A percentile compares a stretch with the other conserved stretches of the same genome.
phyloP scores from a whole-genome alignment of 805 yeast species.

The Cephaloascus fragrans region DNA sequence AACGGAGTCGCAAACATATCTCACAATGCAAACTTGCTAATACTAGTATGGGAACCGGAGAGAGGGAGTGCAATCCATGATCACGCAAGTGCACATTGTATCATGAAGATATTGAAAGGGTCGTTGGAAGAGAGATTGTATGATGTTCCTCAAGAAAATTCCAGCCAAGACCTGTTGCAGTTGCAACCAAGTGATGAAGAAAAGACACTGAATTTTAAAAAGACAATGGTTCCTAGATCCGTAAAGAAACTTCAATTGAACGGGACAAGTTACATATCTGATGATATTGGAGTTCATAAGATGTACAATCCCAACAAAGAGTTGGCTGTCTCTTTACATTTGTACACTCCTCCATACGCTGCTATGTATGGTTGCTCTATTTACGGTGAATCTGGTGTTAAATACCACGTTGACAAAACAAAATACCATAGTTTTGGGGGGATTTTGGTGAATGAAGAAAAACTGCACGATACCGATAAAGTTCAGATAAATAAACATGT shows the following conservation, averaged over 20 bases:
- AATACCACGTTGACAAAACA: constrained; percentile 47
- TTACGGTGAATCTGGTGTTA: constrained; percentile 38
- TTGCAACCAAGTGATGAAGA: constrained; percentile 1
- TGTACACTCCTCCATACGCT: constrained; percentile 74
- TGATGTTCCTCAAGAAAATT: constrained; percentile 32
- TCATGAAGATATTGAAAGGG: constrained; percentile 61
- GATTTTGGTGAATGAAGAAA: constrained; percentile 13
- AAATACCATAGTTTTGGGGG: constrained; percentile 59
- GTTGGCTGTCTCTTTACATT: constrained; percentile 53
- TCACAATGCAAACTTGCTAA: constrained; percentile 55
- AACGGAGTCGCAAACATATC: constrained; percentile 73
- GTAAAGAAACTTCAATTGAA: constrained; percentile 19
- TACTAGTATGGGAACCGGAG: constrained; percentile 66
- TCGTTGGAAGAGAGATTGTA: constrained; percentile 46
- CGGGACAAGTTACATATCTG: constrained; percentile 57
- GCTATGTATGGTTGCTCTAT: constrained; percentile 43
- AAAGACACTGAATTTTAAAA: constrained; percentile 9
- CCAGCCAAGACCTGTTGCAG: constrained; percentile 13
- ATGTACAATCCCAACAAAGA: constrained; percentile 39
- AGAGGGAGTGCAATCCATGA: constrained; percentile 59
- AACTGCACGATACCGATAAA: neutral
- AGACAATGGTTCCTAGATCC: neutral
- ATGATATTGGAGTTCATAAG: constrained; percentile 55
- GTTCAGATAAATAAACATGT: no score
- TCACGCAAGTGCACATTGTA: constrained; percentile 70